Evolutionary conservation across 352 stramenopile genomes (phyloP).

Genomic region (Pythium biforme): DNA sequence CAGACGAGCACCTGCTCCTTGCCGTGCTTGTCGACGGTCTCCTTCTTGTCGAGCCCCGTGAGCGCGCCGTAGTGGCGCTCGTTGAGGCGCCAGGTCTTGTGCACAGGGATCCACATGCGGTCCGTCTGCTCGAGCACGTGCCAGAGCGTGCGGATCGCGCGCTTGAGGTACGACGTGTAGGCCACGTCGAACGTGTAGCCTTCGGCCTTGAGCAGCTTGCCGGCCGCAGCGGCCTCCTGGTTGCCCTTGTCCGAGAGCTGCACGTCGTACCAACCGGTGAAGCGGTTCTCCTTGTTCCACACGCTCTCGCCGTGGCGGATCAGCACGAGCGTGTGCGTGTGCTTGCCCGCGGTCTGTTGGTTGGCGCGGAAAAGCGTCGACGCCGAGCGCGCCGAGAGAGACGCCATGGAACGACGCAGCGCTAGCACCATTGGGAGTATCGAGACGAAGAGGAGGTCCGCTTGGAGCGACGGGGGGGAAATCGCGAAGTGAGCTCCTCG

Average conservation of each 20-base stretch:
- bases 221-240: constrained; percentile 89
- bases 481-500: constrained; percentile 4
- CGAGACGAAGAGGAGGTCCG: neutral
- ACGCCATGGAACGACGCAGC: constrained; percentile 47
- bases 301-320: constrained; percentile 93
- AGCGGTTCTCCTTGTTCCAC: constrained; percentile 95
- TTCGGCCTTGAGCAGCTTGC: constrained; percentile 87
- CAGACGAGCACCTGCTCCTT: constrained; percentile 94
- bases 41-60: constrained; percentile 98
- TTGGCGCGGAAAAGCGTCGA: constrained; percentile 35
- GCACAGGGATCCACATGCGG: constrained; percentile 94
- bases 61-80: constrained; percentile 99
- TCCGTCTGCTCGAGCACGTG: constrained; percentile 94
- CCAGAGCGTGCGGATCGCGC: constrained; percentile 93
- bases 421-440: constrained; percentile 48
- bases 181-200: constrained; percentile 94
- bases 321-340: constrained; percentile 90
- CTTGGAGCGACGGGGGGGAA: constrained; percentile 7
- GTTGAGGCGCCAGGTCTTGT: constrained; percentile 96
- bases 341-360: constrained; percentile 37
- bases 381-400: constrained; percentile 23
- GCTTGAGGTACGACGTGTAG: constrained; percentile 95
- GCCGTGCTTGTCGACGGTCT: constrained; percentile 98
- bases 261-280: constrained; percentile 94
- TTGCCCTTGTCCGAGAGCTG: constrained; percentile 89